Evolutionary conservation across 768 basidiomycete species (phyloP).

Genomic region (Boletellus sp.): DNA sequence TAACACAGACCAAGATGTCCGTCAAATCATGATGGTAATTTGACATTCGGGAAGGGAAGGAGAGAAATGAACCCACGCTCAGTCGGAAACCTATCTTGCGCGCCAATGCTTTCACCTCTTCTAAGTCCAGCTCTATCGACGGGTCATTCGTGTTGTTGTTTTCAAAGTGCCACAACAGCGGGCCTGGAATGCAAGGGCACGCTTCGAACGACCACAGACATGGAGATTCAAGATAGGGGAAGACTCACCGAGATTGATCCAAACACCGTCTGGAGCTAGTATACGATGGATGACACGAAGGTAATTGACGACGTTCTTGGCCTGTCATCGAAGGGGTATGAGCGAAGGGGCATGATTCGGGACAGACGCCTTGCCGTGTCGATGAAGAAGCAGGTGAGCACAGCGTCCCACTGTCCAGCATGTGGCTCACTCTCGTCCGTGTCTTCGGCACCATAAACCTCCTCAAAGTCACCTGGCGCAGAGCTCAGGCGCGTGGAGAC

Average conservation of each 20-base stretch:
- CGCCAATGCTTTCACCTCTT: constrained; percentile 78
- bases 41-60: not conserved
- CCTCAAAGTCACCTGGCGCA: constrained; percentile 80
- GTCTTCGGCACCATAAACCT: constrained; percentile 69
- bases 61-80: constrained; percentile 46
- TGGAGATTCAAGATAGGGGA: not conserved
- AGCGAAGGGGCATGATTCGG: not conserved
- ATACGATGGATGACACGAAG: constrained; percentile 82
- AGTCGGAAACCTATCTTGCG: constrained; percentile 77
- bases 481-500: not conserved
- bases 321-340: constrained; percentile 41
- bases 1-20: constrained; percentile 43
- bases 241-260: constrained; percentile 81
- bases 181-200: constrained; percentile 45
- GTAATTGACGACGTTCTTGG: constrained; percentile 89
- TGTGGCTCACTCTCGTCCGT: constrained; percentile 59
- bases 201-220: not conserved
- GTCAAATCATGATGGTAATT: not conserved
- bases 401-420: constrained; percentile 78
- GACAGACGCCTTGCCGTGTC: constrained; percentile 64
- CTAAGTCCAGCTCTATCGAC: constrained; percentile 85
- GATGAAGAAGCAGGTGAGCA: constrained; percentile 95
- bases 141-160: constrained; percentile 78
- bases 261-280: constrained; percentile 81
- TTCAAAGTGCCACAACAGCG: constrained; percentile 96